Percentiles rank a stretch among this genome's conserved stretches.
Conservation (phyloP, 805 yeast species). For the Metschnikowia santaceciliae region DNA sequence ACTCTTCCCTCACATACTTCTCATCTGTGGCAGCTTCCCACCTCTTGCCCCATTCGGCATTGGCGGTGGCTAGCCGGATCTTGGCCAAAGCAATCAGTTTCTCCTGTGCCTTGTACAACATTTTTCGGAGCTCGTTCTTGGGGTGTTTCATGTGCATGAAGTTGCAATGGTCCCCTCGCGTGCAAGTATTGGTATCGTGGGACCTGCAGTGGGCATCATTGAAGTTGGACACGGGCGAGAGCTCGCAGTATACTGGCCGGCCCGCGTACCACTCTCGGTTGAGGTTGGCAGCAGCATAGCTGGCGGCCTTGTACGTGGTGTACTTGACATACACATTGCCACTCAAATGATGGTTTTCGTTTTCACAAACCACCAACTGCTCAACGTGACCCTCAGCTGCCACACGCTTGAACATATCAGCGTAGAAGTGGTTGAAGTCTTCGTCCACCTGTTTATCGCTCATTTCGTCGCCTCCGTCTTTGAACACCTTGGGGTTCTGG, state of each 20-base stretch:
- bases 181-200: conserved; percentile 59
- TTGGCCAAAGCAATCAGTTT: conserved; percentile 21
- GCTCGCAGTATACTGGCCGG: conserved; percentile 74
- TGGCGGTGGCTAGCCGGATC: conserved; percentile 13
- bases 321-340: conserved; percentile 83
- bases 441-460: conserved; percentile 38
- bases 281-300: conserved; percentile 53
- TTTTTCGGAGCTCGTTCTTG: conserved; percentile 35
- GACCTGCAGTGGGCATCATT: conserved; percentile 74
- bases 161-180: conserved; percentile 81
- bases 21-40: conserved; percentile 16
- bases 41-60: conserved; percentile 15
- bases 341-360: conserved; percentile 72
- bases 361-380: conserved; percentile 73
- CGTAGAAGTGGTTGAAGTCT: conserved; percentile 58
- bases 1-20: conserved; percentile 4
- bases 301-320: conserved; percentile 52
- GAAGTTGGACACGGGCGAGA: conserved; percentile 69
- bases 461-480: conserved; percentile 26
- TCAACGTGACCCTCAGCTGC: conserved; percentile 48
- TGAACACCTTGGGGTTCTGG: conserved; percentile 52
- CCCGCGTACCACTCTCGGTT: conserved; percentile 80
- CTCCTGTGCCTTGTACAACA: conserved; percentile 38
- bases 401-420: conserved; percentile 67
- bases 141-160: conserved; percentile 77